A percentile compares a stretch with the other conserved stretches of the same genome.
These are phyloP conservation scores for Plantago lanceolata DNA, from an alignment of 305 asterid genomes.

Conservation along the genomic window DNA sequence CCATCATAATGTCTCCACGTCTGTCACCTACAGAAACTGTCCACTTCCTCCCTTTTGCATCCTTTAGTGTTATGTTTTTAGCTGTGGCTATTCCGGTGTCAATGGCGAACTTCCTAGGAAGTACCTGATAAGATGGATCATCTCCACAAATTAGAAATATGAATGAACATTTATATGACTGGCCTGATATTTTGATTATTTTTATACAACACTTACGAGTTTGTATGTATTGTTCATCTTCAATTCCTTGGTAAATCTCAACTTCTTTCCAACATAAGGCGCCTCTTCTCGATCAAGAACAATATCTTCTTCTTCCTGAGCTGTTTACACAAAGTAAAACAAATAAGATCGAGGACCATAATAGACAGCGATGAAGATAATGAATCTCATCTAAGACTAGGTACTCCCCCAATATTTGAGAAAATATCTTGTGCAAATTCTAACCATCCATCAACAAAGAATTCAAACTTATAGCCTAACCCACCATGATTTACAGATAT, in stretches of 20 bases:
- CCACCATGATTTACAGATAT: too few relatives aligned
- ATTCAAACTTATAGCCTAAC: too few relatives aligned
- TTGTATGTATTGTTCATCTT: background rate
- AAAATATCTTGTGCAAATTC: too few relatives aligned
- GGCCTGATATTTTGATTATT: too few relatives aligned
- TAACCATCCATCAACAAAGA: too few relatives aligned
- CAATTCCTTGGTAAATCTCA: constrained; percentile 1
- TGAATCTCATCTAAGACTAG: too few relatives aligned
- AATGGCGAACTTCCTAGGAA: background rate
- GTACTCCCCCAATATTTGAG: too few relatives aligned
- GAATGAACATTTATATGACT: too few relatives aligned
- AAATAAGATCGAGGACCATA: too few relatives aligned
- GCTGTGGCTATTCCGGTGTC: background rate
- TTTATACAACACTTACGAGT: constrained; percentile 1
- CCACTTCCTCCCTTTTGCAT: constrained; percentile 9
- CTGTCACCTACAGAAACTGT: background rate
- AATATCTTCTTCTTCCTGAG: background rate
- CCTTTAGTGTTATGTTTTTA: background rate
- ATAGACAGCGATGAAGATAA: too few relatives aligned
- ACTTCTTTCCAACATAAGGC: background rate
- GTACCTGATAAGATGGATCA: background rate
- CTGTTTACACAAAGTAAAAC: background rate
- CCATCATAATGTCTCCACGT: background rate
- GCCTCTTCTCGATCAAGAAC: background rate
- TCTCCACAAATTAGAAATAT: background rate